Conservation (phyloP, 2,329 filamentous ascomycete genomes). For the Curvularia spicifera region DNA sequence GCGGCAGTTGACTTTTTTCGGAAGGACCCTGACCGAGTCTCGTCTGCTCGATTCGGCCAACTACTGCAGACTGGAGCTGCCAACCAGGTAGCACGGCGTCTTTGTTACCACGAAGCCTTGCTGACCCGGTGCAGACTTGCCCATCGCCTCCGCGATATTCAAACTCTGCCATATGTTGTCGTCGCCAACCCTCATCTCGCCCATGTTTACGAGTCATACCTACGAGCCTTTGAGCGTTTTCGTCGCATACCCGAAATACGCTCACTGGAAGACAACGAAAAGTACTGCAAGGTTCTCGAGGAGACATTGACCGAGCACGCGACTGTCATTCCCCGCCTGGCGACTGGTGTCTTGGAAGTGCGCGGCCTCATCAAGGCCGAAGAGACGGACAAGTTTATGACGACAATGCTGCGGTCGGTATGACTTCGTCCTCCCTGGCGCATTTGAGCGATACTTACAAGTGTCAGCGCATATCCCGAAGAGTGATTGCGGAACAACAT, state of each 20-base stretch:
- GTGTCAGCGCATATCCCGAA: constrained; percentile 81
- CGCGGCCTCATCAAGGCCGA: constrained; percentile 79
- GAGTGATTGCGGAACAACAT: constrained; percentile 97
- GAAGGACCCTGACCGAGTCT: constrained; percentile 86
- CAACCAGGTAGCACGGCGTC: constrained; percentile 67
- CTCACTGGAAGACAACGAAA: constrained; percentile 86
- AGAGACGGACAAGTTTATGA: constrained; percentile 93
- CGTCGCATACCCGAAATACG: constrained; percentile 84
- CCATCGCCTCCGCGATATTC: constrained; percentile 95
- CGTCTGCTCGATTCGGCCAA: constrained; percentile 94
- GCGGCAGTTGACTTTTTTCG: constrained; percentile 96
- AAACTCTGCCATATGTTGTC: constrained; percentile 92
- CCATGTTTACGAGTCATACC: constrained; percentile 96
- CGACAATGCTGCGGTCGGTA: constrained; percentile 86
- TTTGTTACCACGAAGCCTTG: neutral
- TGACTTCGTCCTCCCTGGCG: neutral
- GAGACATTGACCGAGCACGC: constrained; percentile 85
- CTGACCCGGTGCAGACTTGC: constrained; percentile 67
- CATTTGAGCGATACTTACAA: constrained; percentile 13
- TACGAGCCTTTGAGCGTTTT: constrained; percentile 91
- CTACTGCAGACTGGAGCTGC: constrained; percentile 94
- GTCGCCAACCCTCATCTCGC: constrained; percentile 94
- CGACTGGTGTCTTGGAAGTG: constrained; percentile 93
- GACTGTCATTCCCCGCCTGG: constrained; percentile 89
- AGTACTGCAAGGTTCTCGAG: constrained; percentile 79